phyloP scores from a whole-genome alignment of 495 filamentous ascomycete genomes.

The Neurospora sp. region DNA sequence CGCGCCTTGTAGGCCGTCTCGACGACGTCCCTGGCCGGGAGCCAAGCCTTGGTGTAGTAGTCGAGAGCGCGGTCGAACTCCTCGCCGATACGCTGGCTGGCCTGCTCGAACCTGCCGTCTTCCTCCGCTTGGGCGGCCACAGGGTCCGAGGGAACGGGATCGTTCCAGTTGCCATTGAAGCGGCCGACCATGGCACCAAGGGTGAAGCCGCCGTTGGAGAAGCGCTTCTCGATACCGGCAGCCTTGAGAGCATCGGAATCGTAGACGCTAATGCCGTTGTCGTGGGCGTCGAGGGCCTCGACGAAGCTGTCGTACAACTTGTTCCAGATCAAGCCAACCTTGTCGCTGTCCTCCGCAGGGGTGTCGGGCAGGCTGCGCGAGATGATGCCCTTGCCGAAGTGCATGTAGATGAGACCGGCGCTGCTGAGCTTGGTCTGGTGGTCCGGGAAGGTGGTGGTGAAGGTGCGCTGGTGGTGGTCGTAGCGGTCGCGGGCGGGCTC shows the following conservation, averaged over 20 bases:
- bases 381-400: conserved; percentile 81
- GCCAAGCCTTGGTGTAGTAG: conserved; percentile 65
- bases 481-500: conserved; percentile 64
- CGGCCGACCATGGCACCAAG: conserved; percentile 75
- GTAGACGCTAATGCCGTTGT: conserved; percentile 85
- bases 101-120: conserved; percentile 65
- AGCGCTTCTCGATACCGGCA: conserved; percentile 64
- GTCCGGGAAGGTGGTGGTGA: conserved; percentile 64
- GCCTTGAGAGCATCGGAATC: conserved; percentile 51
- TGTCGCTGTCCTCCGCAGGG: conserved; percentile 40
- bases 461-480: conserved; percentile 95
- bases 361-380: conserved; percentile 44
- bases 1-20: conserved; percentile 57
- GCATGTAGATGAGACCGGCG: conserved; percentile 89
- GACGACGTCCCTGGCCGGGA: conserved; percentile 76
- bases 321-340: conserved; percentile 64
- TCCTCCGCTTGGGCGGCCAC: conserved; percentile 60
- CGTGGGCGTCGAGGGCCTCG: conserved; percentile 92
- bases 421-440: conserved; percentile 81
- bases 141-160: conserved; percentile 33
- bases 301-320: conserved; percentile 92
- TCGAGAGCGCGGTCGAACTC: conserved; percentile 70
- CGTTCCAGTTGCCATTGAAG: conserved; percentile 66
- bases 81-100: conserved; percentile 72
- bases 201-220: conserved; percentile 69